These are phyloP conservation scores for Ochetophila trinervis DNA, from an alignment of 306 rosid genomes.

Conservation along the genomic window DNA sequence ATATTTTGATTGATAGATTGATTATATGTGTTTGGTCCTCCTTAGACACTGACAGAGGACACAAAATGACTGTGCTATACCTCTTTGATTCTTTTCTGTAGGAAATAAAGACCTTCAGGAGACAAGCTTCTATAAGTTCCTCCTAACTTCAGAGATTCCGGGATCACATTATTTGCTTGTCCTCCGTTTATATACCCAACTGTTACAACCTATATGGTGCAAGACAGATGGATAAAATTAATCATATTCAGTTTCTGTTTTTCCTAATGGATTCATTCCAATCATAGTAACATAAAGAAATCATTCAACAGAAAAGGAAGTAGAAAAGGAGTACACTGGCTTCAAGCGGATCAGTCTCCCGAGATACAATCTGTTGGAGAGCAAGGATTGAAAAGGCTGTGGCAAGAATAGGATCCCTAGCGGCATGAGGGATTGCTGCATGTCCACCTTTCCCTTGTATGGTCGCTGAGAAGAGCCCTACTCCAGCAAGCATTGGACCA, in stretches of 20 bases:
- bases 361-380: conserved; percentile 46
- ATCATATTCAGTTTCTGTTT: too few species aligned
- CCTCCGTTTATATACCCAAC: conserved; percentile 38
- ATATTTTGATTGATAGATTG: background rate
- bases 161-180: conserved; percentile 32
- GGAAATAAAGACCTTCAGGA: conserved; percentile 33
- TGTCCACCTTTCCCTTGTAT: conserved; percentile 45
- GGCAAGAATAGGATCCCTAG: conserved; percentile 38
- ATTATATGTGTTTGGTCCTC: background rate
- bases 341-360: conserved; percentile 42
- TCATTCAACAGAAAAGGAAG: conserved; percentile 3
- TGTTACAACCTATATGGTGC: conserved; percentile 36
- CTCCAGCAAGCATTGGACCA: conserved; percentile 40
- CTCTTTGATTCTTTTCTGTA: conserved; percentile 43
- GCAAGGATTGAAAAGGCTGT: conserved; percentile 34
- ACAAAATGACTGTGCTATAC: background rate
- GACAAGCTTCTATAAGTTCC: conserved; percentile 44
- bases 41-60: too few species aligned
- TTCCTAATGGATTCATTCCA: too few species aligned
- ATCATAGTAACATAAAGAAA: background rate
- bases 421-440: conserved; percentile 37
- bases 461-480: conserved; percentile 35
- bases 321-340: conserved; percentile 26
- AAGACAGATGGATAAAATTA: background rate
- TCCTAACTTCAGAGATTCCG: conserved; percentile 28